Evolutionary conservation across 148 eudicot genomes (phyloP).

Genomic region (Euryodendron excelsum): DNA sequence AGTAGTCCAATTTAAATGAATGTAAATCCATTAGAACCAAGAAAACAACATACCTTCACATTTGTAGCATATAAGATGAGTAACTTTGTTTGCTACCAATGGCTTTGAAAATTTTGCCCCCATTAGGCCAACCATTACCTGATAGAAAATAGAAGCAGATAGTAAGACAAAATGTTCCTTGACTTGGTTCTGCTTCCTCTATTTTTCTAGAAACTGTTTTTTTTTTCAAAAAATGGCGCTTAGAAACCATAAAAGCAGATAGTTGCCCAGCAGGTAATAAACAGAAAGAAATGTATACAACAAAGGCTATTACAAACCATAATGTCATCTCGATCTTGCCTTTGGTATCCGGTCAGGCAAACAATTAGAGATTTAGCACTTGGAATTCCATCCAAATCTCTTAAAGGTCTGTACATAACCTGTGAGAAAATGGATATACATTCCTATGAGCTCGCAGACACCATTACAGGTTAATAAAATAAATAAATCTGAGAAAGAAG

Average conservation of each 20-base stretch:
- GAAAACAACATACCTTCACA: constrained; percentile 50
- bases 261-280: background rate
- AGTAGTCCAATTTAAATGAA: background rate
- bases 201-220: too few relatives aligned
- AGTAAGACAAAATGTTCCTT: background rate
- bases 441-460: background rate
- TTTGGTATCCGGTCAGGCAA: constrained; percentile 88
- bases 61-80: constrained; percentile 96
- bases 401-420: constrained; percentile 76
- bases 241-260: background rate
- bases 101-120: constrained; percentile 89
- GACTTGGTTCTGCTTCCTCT: background rate
- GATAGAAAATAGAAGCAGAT: constrained; percentile 7
- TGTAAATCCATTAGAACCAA: background rate
- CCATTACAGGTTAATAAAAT: background rate
- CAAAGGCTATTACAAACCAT: constrained; percentile 49
- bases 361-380: constrained; percentile 65
- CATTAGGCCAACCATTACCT: constrained; percentile 77
- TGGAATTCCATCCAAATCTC: constrained; percentile 71
- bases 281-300: background rate
- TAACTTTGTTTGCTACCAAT: constrained; percentile 66
- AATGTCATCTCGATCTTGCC: constrained; percentile 72
- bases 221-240: background rate
- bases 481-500: background rate
- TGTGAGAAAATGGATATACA: constrained; percentile 20